phyloP scores from a whole-genome alignment of 2,329 filamentous ascomycete species.

The Exophiala xenobiotica region DNA sequence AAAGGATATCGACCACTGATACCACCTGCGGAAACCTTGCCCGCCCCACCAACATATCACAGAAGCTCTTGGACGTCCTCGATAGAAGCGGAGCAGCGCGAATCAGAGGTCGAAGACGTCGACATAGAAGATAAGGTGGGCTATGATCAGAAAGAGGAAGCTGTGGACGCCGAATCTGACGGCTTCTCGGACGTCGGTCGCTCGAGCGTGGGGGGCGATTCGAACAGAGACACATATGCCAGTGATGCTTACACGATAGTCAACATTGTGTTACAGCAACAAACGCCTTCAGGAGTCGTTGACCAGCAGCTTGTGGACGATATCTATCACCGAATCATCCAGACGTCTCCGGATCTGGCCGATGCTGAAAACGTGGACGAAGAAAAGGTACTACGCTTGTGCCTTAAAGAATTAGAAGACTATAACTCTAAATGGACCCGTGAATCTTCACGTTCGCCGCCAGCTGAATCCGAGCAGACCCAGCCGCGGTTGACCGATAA shows the following conservation, averaged over 20 bases:
- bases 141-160: not conserved
- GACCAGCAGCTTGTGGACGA: constrained; percentile 33
- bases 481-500: no score
- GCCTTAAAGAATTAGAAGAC: constrained; percentile 49
- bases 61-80: constrained; percentile 31
- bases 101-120: constrained; percentile 5
- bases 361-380: constrained; percentile 55
- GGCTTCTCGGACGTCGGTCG: constrained; percentile 15
- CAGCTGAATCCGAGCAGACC: no score
- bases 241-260: constrained; percentile 31
- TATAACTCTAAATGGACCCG: constrained; percentile 17
- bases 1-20: constrained; percentile 38
- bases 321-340: constrained; percentile 40
- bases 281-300: constrained; percentile 34
- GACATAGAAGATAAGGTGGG: not conserved
- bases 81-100: constrained; percentile 18
- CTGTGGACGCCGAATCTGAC: constrained; percentile 5
- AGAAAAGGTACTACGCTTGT: constrained; percentile 56
- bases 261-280: constrained; percentile 30
- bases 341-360: constrained; percentile 54
- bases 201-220: constrained; percentile 20
- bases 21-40: constrained; percentile 10
- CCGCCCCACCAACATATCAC: constrained; percentile 16
- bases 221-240: constrained; percentile 14
- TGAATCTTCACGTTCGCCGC: constrained; percentile 8